Percentiles rank a stretch among this genome's conserved stretches.
These are phyloP conservation scores for Rhynchosporium secalis DNA, from an alignment of 2,329 filamentous ascomycete genomes.

Conservation along the genomic window DNA sequence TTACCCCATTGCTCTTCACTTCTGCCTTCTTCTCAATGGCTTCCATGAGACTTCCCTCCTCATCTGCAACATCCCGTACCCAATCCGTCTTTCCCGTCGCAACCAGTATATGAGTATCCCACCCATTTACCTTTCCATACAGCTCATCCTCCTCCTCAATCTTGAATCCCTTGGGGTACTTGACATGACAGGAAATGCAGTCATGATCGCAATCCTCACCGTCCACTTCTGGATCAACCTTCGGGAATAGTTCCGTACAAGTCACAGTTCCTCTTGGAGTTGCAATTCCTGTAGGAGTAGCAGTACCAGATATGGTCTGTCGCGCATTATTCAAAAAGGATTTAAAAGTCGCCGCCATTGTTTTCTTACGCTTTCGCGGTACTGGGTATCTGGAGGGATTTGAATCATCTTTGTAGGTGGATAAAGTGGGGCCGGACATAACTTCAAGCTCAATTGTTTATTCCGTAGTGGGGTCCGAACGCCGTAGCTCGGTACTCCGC, in stretches of 20 bases:
- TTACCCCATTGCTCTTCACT: slow-evolving; percentile 64
- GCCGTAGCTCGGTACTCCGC: slow-evolving; percentile 8
- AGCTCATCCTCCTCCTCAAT: slow-evolving; percentile 77
- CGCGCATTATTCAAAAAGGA: slow-evolving; percentile 33
- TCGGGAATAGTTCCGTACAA: slow-evolving; percentile 61
- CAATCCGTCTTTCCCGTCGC: slow-evolving; percentile 97
- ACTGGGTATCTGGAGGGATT: slow-evolving; percentile 8
- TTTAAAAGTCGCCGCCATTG: slow-evolving; percentile 35
- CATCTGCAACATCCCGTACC: slow-evolving; percentile 85
- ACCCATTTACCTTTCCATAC: slow-evolving; percentile 83
- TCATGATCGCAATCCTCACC: slow-evolving; percentile 88
- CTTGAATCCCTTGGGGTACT: slow-evolving; percentile 70
- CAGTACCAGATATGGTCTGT: slow-evolving; percentile 32
- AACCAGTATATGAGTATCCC: slow-evolving; percentile 86
- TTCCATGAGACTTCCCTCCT: slow-evolving; percentile 83
- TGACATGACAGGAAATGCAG: slow-evolving; percentile 76
- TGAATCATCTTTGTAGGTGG: slow-evolving; percentile 17
- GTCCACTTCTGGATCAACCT: slow-evolving; percentile 73
- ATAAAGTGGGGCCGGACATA: slow-evolving; percentile 15
- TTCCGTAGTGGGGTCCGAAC: slow-evolving; percentile 16
- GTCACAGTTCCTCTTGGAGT: slow-evolving; percentile 31
- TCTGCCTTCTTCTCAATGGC: slow-evolving; percentile 60
- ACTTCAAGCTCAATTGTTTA: neutral
- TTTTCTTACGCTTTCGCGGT: slow-evolving; percentile 19
- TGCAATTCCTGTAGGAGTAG: slow-evolving; percentile 30